Percentiles rank a stretch among this genome's conserved stretches.
Conservation (phyloP, 345 rosid species). For the Arabidopsis arenosa region DNA sequence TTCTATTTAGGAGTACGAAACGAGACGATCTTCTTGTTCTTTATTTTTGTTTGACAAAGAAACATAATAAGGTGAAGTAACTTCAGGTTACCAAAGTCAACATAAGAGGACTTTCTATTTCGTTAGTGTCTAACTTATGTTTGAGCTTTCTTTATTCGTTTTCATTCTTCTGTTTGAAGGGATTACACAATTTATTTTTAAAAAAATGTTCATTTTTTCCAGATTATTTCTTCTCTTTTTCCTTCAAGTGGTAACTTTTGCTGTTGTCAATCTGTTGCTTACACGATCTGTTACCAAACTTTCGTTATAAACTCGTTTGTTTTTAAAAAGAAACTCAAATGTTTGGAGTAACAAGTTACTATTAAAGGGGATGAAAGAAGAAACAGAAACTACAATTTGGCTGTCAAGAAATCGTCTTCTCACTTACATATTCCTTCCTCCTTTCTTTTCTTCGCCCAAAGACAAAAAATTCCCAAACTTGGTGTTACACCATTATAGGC, state of each 20-base stretch:
- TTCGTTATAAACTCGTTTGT: not conserved
- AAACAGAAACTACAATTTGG: conserved; percentile 31
- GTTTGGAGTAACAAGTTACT: conserved; percentile 5
- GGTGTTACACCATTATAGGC: conserved; percentile 28
- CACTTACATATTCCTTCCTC: conserved; percentile 20
- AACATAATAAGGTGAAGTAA: conserved; percentile 32
- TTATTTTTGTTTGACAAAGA: conserved; percentile 17
- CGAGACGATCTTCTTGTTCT: conserved; percentile 28
- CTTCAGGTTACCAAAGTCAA: not conserved
- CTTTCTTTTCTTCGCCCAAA: conserved; percentile 10
- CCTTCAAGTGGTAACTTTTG: too few species aligned
- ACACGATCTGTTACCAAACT: not conserved
- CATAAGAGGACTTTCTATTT: not conserved
- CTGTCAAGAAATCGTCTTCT: conserved; percentile 9
- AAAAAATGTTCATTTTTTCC: too few species aligned
- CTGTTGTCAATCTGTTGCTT: too few species aligned
- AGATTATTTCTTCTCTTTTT: too few species aligned
- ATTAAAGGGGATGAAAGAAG: not conserved
- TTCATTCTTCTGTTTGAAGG: too few species aligned
- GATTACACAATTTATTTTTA: too few species aligned
- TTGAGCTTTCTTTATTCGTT: not conserved
- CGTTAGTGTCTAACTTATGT: not conserved
- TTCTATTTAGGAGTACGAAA: conserved; percentile 32
- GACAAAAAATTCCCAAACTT: conserved; percentile 19
- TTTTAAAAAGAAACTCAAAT: not conserved